These are phyloP conservation scores for Malus hybrid DNA, from an alignment of 331 rosid genomes.

Conservation along the genomic window DNA sequence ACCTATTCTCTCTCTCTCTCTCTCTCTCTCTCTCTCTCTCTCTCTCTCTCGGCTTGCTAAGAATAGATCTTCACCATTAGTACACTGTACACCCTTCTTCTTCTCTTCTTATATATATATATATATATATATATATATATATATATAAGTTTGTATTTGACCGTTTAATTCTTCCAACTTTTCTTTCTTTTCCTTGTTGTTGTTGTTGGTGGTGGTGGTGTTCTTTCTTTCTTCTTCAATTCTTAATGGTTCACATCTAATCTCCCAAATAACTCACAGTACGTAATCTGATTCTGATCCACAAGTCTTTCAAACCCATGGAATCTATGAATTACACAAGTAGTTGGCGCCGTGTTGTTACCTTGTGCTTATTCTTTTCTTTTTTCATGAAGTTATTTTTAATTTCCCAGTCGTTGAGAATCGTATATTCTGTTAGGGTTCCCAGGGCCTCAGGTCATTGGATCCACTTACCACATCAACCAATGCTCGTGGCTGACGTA, in stretches of 20 bases:
- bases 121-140: no score
- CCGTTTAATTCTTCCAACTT: background rate
- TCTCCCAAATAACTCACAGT: background rate
- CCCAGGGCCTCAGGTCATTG: slow-evolving; percentile 1
- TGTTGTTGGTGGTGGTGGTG: no score
- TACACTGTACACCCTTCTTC: background rate
- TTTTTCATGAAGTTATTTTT: background rate
- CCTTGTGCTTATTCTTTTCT: background rate
- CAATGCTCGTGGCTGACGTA: background rate
- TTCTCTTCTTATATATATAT: background rate
- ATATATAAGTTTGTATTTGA: background rate
- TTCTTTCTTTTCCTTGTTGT: background rate
- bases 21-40: background rate
- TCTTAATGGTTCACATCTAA: background rate
- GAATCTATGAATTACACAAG: slow-evolving; percentile 18
- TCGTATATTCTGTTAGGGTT: slow-evolving; percentile 43
- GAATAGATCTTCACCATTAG: background rate
- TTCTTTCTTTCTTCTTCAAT: background rate
- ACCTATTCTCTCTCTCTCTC: slow-evolving; percentile 4
- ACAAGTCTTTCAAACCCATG: slow-evolving; percentile 4
- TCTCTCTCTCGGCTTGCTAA: background rate
- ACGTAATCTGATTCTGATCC: background rate
- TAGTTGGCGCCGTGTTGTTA: background rate
- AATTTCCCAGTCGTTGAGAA: background rate
- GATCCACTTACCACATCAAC: slow-evolving; percentile 7